phyloP scores from a whole-genome alignment of 805 yeast species.

The Kodamaea restingae region DNA sequence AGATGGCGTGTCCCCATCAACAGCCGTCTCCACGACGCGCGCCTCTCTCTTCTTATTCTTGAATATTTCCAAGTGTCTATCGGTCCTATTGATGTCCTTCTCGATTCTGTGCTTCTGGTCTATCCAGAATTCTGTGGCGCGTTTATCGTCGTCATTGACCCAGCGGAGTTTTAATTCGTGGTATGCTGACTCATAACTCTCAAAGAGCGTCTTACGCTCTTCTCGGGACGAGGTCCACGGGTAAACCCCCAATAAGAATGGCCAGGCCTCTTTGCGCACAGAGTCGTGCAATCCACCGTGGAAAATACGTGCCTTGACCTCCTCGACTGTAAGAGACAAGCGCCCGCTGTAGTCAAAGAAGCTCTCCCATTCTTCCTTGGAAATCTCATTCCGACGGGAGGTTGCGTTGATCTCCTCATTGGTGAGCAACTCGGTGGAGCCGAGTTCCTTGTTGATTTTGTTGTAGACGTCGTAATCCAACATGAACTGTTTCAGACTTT shows the following conservation, averaged over 20 bases:
- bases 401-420: slow-evolving; percentile 57
- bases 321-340: slow-evolving; percentile 65
- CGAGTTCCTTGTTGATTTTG: slow-evolving; percentile 56
- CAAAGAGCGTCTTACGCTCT: slow-evolving; percentile 59
- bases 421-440: slow-evolving; percentile 52
- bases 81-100: slow-evolving; percentile 91
- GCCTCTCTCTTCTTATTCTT: slow-evolving; percentile 29
- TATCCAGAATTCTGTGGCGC: slow-evolving; percentile 64
- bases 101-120: slow-evolving; percentile 90
- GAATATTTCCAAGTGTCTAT: slow-evolving; percentile 69
- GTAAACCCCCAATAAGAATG: slow-evolving; percentile 73
- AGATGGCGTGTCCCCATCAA: slow-evolving; percentile 22
- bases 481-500: slow-evolving; percentile 48
- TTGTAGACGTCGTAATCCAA: slow-evolving; percentile 59
- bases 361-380: slow-evolving; percentile 73
- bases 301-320: slow-evolving; percentile 77
- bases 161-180: slow-evolving; percentile 66
- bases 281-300: slow-evolving; percentile 75
- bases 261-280: slow-evolving; percentile 77
- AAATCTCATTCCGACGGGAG: slow-evolving; percentile 65
- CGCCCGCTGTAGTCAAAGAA: slow-evolving; percentile 80
- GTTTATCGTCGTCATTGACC: slow-evolving; percentile 51
- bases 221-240: slow-evolving; percentile 81
- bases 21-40: neutral
- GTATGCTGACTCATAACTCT: slow-evolving; percentile 58